A percentile compares a stretch with the other conserved stretches of the same genome.
Evolutionary conservation across 1,284 basidiomycete species (phyloP).

Genomic region (Earliella scabrosa): DNA sequence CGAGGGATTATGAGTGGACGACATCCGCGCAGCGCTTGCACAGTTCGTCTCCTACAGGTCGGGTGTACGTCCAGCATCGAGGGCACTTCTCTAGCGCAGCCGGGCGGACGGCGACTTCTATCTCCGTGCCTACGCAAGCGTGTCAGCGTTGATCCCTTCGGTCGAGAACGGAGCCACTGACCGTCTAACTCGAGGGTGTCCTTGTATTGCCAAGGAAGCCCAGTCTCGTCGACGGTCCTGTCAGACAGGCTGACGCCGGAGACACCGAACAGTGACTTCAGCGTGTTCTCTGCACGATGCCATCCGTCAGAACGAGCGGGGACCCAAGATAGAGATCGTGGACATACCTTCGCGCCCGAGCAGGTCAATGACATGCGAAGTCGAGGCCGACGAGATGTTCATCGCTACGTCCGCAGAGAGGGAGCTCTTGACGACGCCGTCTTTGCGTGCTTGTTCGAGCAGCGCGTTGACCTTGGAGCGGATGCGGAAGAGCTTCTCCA

Average conservation of each 20-base stretch:
- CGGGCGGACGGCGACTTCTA: conserved; percentile 56
- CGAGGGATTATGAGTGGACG: conserved; percentile 18
- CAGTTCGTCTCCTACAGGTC: conserved; percentile 48
- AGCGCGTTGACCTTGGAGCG: conserved; percentile 60
- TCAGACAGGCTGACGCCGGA: conserved; percentile 63
- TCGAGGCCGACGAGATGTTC: conserved; percentile 27
- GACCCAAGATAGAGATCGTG: neutral
- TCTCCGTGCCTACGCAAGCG: conserved; percentile 36
- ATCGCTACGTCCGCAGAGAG: conserved; percentile 66
- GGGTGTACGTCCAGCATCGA: conserved; percentile 78
- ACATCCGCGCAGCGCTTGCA: conserved; percentile 62
- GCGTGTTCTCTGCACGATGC: conserved; percentile 49
- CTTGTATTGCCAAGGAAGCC: conserved; percentile 53
- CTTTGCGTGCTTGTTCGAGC: conserved; percentile 71
- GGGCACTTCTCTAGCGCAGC: conserved; percentile 68
- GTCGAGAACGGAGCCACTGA: conserved; percentile 28
- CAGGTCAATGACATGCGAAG: conserved; percentile 55
- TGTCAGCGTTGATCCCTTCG: neutral
- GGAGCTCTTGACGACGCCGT: conserved; percentile 73
- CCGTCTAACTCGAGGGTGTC: conserved; percentile 48
- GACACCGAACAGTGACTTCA: conserved; percentile 80
- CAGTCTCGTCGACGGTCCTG: conserved; percentile 42
- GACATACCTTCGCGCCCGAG: conserved; percentile 55
- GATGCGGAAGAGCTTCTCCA: conserved; percentile 60
- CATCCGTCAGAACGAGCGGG: neutral